Conservation (phyloP, 352 stramenopile genomes). For the Thraustochytrium sp. region DNA sequence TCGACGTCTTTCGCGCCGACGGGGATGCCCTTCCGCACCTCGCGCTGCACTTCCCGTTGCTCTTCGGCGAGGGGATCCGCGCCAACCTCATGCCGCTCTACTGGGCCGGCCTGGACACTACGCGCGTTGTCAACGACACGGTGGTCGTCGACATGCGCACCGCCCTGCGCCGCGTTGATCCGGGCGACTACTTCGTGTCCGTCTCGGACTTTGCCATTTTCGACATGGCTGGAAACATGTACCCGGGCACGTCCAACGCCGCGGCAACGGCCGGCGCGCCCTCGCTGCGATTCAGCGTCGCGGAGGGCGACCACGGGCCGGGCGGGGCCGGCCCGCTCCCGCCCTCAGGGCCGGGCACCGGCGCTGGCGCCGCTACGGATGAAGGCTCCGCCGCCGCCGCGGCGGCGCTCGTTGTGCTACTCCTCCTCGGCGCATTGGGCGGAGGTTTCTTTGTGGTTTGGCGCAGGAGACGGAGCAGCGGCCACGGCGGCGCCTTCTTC, state of each 20-base stretch:
- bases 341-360: too few species aligned
- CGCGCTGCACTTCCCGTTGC: background rate
- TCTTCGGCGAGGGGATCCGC: background rate
- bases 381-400: too few species aligned
- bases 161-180: background rate
- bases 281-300: too few species aligned
- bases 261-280: too few species aligned
- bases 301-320: too few species aligned
- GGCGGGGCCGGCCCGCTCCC: too few species aligned
- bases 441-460: too few species aligned
- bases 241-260: background rate
- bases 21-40: background rate
- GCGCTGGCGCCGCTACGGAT: too few species aligned
- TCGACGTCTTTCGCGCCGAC: background rate
- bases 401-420: too few species aligned
- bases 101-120: background rate
- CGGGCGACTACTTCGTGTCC: background rate
- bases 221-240: conserved; percentile 34
- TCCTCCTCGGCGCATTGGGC: too few species aligned
- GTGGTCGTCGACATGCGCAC: background rate
- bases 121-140: background rate
- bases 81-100: background rate
- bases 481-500: too few species aligned
- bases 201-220: conserved; percentile 8
- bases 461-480: too few species aligned